Percentiles rank a stretch among this genome's conserved stretches.
Conservation (phyloP, 2,329 filamentous ascomycete genomes). For the Xylariaceae sp. region DNA sequence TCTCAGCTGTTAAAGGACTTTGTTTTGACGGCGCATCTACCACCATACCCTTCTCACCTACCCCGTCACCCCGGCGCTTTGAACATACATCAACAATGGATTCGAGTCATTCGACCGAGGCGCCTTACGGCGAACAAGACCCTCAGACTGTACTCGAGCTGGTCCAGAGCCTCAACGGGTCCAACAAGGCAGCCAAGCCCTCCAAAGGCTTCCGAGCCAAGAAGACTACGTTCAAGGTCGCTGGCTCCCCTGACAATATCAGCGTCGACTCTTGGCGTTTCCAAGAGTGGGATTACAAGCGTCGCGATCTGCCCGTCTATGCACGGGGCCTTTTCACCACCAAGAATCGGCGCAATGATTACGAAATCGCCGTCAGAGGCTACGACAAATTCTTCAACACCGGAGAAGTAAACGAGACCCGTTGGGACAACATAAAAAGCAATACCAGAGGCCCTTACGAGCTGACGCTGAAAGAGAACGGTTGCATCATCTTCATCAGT, state of each 20-base stretch:
- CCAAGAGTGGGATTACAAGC: conserved; percentile 96
- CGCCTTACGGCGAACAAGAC: conserved; percentile 69
- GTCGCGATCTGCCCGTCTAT: conserved; percentile 79
- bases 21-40: too few species aligned
- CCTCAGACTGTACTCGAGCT: conserved; percentile 64
- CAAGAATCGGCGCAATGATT: conserved; percentile 57
- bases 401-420: conserved; percentile 75
- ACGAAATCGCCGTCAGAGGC: conserved; percentile 81
- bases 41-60: too few species aligned
- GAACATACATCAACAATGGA: conserved; percentile 20
- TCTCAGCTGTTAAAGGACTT: too few species aligned
- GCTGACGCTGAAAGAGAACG: conserved; percentile 95
- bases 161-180: conserved; percentile 57
- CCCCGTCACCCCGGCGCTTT: too few species aligned
- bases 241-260: conserved; percentile 59
- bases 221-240: conserved; percentile 73
- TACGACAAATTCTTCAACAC: conserved; percentile 99
- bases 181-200: conserved; percentile 45
- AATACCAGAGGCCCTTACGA: conserved; percentile 88
- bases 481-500: conserved; percentile 98
- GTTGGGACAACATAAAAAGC: conserved; percentile 74
- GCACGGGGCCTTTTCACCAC: conserved; percentile 94
- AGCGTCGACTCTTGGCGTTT: conserved; percentile 89
- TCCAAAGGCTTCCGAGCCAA: conserved; percentile 67
- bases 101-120: conserved; percentile 39